These are phyloP conservation scores for Stentor coeruleus DNA, from an alignment of 73 alveolate species.

Conservation along the genomic window DNA sequence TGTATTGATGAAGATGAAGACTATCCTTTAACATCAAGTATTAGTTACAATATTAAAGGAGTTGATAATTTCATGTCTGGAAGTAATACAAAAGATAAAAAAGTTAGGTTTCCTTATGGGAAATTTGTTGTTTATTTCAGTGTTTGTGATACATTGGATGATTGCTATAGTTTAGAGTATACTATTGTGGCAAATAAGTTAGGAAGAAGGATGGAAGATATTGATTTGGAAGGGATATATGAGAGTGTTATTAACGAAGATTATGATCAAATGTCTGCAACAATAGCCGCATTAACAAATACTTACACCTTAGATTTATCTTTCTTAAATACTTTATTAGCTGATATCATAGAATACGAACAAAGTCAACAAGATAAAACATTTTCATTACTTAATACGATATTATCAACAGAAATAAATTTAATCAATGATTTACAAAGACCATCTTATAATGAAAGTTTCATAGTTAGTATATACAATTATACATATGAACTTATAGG, in stretches of 20 bases:
- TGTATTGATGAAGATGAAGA: background rate
- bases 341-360: background rate
- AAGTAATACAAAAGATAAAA: no score
- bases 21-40: background rate
- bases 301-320: background rate
- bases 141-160: constrained; percentile 5
- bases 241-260: background rate
- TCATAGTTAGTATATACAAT: no score
- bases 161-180: background rate
- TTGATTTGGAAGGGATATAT: background rate
- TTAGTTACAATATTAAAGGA: background rate
- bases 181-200: background rate
- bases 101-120: background rate
- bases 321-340: background rate
- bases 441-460: no score
- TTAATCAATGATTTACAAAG: no score
- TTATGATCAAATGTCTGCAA: background rate
- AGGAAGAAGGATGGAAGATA: background rate
- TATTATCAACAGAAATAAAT: no score
- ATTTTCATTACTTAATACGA: no score
- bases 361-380: no score
- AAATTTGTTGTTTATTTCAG: background rate
- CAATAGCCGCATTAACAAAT: background rate
- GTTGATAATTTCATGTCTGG: background rate
- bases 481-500: no score